Percentiles rank a stretch among this genome's conserved stretches.
phyloP scores from a whole-genome alignment of 106 monocot genomes.

The Ottelia alismoides region DNA sequence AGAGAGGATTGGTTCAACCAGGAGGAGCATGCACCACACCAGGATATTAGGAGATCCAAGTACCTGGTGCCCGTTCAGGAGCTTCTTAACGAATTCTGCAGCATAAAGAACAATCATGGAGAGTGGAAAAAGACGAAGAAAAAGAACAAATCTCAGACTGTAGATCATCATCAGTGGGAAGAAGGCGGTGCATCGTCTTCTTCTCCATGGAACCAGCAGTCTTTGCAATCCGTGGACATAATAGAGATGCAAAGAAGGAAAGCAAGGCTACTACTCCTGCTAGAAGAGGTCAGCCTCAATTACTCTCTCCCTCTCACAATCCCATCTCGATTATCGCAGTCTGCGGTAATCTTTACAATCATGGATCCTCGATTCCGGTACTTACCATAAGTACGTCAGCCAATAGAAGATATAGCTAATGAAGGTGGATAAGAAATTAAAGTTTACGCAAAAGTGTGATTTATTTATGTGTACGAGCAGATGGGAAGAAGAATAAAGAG shows the following conservation, averaged over 20 bases:
- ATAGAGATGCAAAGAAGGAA: constrained; percentile 35
- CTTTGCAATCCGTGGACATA: constrained; percentile 23
- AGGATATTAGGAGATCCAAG: constrained; percentile 17
- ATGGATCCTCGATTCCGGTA: too few species aligned
- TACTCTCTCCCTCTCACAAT: too few species aligned
- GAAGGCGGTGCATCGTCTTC: constrained; percentile 23
- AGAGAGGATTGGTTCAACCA: too few species aligned
- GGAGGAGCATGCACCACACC: too few species aligned
- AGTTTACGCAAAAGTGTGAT: too few species aligned
- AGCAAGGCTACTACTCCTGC: constrained; percentile 32
- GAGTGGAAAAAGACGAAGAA: constrained; percentile 1
- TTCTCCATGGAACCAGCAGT: constrained; percentile 8
- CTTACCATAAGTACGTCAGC: too few species aligned
- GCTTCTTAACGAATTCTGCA: constrained; percentile 45
- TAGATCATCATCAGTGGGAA: constrained; percentile 12
- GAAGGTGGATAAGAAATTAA: too few species aligned
- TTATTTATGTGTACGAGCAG: too few species aligned
- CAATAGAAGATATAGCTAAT: too few species aligned
- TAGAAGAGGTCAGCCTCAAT: constrained; percentile 81
- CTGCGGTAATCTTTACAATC: too few species aligned
- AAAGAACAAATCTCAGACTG: not conserved
- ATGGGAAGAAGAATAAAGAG: too few species aligned
- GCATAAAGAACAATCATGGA: constrained; percentile 5
- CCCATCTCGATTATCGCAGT: too few species aligned
- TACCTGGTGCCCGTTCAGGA: constrained; percentile 31